phyloP scores from a whole-genome alignment of 2,329 filamentous ascomycete genomes.

The Teratosphaeria gauchensis region DNA sequence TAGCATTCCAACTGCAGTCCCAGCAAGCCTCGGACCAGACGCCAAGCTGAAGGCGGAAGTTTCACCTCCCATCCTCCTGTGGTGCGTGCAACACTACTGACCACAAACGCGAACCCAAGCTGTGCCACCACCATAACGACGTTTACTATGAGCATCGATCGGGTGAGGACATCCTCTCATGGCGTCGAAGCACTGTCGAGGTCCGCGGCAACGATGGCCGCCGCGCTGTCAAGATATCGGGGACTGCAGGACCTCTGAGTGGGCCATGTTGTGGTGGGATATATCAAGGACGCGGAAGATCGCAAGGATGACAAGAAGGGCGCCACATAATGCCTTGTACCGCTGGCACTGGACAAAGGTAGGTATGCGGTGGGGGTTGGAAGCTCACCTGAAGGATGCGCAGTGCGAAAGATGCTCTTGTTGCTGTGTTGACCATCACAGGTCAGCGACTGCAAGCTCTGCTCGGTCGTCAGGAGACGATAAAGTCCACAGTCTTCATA shows the following conservation, averaged over 20 bases:
- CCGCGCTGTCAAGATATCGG: background rate
- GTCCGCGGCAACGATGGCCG: background rate
- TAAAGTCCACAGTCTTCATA: no score
- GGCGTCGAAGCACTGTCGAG: background rate
- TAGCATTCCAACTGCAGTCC: background rate
- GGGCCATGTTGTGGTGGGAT: background rate
- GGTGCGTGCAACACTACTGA: background rate
- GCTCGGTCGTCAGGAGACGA: no score
- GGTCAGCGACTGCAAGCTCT: no score
- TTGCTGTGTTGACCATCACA: background rate
- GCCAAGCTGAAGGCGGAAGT: background rate
- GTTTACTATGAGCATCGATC: background rate
- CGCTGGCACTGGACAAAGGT: background rate
- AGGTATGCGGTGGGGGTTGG: background rate
- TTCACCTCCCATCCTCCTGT: background rate
- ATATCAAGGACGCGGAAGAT: background rate
- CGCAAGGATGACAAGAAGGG: background rate
- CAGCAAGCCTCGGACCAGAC: background rate
- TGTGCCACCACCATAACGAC: background rate
- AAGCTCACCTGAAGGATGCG: background rate
- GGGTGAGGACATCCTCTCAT: background rate
- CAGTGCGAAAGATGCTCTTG: background rate
- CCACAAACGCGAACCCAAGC: background rate
- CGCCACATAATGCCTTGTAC: background rate
- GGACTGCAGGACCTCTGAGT: background rate